Conservation (phyloP, 495 filamentous ascomycete genomes). For the Neurospora intermedia region DNA sequence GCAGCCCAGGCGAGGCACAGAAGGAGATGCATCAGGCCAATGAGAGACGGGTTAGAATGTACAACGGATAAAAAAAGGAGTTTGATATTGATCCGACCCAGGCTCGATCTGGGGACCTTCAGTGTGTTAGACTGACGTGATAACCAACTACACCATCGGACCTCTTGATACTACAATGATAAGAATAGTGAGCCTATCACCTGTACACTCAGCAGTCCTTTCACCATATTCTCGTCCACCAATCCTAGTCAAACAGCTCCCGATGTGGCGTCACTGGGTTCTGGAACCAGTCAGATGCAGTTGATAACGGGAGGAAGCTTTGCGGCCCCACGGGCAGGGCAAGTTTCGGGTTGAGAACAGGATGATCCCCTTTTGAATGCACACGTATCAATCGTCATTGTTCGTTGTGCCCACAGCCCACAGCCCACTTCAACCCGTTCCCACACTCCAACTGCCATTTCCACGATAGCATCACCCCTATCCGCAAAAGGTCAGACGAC, state of each 20-base stretch:
- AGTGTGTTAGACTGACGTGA: slow-evolving; percentile 5
- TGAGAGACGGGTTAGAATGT: neutral
- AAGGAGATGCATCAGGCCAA: neutral
- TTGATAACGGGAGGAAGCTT: neutral
- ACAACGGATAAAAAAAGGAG: neutral
- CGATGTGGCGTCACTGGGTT: neutral
- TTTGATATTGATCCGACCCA: slow-evolving; percentile 15
- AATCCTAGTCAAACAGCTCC: neutral
- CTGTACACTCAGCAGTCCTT: neutral
- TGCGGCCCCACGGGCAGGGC: slow-evolving; percentile 4
- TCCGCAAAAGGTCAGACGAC: neutral
- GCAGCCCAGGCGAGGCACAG: neutral
- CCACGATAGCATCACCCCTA: neutral
- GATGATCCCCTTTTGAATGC: slow-evolving; percentile 11
- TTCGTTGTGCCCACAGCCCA: neutral
- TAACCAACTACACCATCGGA: slow-evolving; percentile 26
- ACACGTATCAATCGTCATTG: slow-evolving; percentile 28
- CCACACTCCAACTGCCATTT: neutral
- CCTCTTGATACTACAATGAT: neutral
- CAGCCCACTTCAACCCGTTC: neutral
- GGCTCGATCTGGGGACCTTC: slow-evolving; percentile 6
- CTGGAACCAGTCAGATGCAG: neutral
- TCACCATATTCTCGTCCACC: neutral
- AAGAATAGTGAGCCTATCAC: no score
- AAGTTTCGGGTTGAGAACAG: slow-evolving; percentile 16